Evolutionary conservation across 805 yeast species (phyloP), one percentile per base, ranked within the genome.

Genomic region (Metschnikowia borealis): DNA sequence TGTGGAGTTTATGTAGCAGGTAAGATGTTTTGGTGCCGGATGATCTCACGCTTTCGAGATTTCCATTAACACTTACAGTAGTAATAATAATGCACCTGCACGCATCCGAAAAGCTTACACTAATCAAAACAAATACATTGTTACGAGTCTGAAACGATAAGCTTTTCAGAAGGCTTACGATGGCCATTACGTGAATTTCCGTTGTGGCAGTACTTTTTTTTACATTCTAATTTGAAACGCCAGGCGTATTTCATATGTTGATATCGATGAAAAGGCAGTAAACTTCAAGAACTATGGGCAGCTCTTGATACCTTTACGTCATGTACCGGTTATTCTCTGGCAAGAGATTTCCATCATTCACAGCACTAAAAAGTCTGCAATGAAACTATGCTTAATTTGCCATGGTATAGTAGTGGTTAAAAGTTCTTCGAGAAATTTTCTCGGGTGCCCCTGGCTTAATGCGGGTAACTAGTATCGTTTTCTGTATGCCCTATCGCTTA

Each of bases 361-460:
- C 60, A 65, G 68, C 73, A 70, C 58, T 57, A 62, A 46, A 38
- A 37, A 21, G 48, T 66, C 64, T 67, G 66, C 55, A 65, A 71
- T 69, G 77, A 72, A 70, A 72, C 77, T 72, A 72, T 72, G 77
- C 75, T 70, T 61, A 69, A 71, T 62, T 67, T 70, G 75, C 75
- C 74, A 66, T 51, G 47, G 8, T 32, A 39, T 26, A 20, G 13
- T 32, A 6, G 23, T 21, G 13, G 10, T 1, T 8, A 1, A 20
- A 20, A 33, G 8, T 33, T 3, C 6, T 5, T 14, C 6, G 21
- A 2, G 46, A 20, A 11, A 17, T 42, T 47, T 44, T 47, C 38
- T 33, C 36, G 38, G 36, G 44, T 32, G 31, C 39, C 34, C 20
- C 17, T 26, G 14, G 18, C 44, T 33, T 14, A 37, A 39, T 46